Conservation (phyloP, 2,329 filamentous ascomycete species). For the Colletotrichum plurivorum region DNA sequence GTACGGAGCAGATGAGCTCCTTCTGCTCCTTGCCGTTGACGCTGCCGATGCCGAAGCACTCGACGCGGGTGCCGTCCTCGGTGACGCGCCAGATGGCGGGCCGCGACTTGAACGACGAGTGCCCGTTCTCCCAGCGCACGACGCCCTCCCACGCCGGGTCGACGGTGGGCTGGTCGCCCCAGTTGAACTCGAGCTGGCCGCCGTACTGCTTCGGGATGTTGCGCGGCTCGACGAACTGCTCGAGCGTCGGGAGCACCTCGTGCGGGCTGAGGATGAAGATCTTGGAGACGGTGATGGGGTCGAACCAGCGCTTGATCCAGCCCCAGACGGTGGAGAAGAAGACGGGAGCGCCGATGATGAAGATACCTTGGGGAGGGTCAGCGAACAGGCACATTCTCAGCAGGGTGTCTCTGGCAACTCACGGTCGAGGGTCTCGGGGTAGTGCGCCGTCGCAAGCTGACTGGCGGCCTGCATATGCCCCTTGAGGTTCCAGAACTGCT, state of each 20-base stretch:
- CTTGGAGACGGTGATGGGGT: slow-evolving; percentile 93
- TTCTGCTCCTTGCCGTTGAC: slow-evolving; percentile 59
- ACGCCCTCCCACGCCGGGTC: slow-evolving; percentile 72
- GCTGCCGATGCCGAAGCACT: slow-evolving; percentile 68
- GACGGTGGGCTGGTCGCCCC: slow-evolving; percentile 81
- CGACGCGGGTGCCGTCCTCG: slow-evolving; percentile 60
- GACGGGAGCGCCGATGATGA: slow-evolving; percentile 87
- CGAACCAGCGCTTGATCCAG: slow-evolving; percentile 97
- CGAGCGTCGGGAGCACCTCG: slow-evolving; percentile 83
- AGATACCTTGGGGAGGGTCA: slow-evolving; percentile 55
- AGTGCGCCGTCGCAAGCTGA: slow-evolving; percentile 90
- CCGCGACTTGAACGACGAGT: slow-evolving; percentile 68
- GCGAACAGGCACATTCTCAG: neutral
- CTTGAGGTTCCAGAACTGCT: slow-evolving; percentile 97
- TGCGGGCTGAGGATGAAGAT: slow-evolving; percentile 87
- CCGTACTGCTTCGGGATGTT: slow-evolving; percentile 94
- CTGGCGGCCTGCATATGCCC: slow-evolving; percentile 94
- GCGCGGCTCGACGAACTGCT: slow-evolving; percentile 83
- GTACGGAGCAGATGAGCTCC: slow-evolving; percentile 66
- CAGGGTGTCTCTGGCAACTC: slow-evolving; percentile 65
- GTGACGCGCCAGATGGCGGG: slow-evolving; percentile 71
- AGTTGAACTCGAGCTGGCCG: slow-evolving; percentile 86
- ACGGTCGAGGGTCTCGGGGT: slow-evolving; percentile 92
- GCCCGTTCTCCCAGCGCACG: slow-evolving; percentile 66
- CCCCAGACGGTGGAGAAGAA: slow-evolving; percentile 96